Evolutionary conservation across 1,284 basidiomycete genomes (phyloP).

Genomic region (Pseudozyma sp.): DNA sequence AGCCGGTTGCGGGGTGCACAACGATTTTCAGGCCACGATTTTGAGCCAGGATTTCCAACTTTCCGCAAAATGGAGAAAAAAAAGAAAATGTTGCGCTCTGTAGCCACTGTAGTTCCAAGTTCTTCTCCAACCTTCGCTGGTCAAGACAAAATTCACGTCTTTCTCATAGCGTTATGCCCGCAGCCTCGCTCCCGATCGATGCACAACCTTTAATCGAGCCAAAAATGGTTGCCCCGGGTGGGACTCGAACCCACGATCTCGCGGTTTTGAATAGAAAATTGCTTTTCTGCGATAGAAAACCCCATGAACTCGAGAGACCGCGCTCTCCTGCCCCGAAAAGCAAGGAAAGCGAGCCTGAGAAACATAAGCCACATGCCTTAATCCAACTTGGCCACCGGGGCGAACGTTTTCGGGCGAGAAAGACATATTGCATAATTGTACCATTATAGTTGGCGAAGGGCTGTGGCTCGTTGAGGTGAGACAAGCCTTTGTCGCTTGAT

Average conservation of each 20-base stretch:
- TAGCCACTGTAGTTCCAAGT: conserved; percentile 10
- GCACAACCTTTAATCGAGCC: not conserved
- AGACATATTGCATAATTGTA: conserved; percentile 11
- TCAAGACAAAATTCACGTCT: no score
- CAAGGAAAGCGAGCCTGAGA: conserved; percentile 14
- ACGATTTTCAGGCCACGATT: not conserved
- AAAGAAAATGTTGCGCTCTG: not conserved
- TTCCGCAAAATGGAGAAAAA: not conserved
- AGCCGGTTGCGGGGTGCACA: conserved; percentile 3
- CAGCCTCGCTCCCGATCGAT: no score
- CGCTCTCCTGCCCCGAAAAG: not conserved
- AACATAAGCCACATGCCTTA: conserved; percentile 57
- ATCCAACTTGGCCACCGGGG: conserved; percentile 55
- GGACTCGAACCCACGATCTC: conserved; percentile 58
- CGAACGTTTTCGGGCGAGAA: conserved; percentile 47
- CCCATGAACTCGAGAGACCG: conserved; percentile 29
- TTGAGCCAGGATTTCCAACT: conserved; percentile 5
- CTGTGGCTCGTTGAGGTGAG: no score
- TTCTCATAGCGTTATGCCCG: no score
- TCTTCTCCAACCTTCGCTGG: conserved; percentile 35
- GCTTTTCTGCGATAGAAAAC: conserved; percentile 32
- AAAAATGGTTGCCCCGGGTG: conserved; percentile 41
- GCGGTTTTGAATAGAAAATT: conserved; percentile 35
- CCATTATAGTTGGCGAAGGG: not conserved
- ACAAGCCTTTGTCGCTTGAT: no score